Base-by-base conservation (phyloP, 331 rosid genomes). In the Dryas integrifolia region DNA sequence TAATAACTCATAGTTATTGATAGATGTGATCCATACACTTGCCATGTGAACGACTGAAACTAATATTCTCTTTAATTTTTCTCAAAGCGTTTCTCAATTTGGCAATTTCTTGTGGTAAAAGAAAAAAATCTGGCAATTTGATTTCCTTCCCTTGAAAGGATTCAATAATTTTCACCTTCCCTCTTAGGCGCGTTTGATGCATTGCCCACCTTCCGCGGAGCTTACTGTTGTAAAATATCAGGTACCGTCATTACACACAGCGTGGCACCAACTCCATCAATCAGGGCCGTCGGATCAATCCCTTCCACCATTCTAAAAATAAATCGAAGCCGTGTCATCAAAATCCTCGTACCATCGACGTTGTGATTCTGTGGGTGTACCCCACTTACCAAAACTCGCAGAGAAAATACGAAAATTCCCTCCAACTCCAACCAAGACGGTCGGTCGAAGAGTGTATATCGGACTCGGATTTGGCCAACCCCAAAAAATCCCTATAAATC, bases 381-480 rank as follows among this genome's bases (percentile, higher is more conserved):
- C 46, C 65, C 43, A 53, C 30, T 1, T 0, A n/a, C 11, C 21
- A 7, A 8, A 38, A 60, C 12, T 13, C 6, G 30, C 55, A 50
- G 55, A 3, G 55, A 8, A 53, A 53, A 16, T 62, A 62, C 30
- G 35, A 62, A 62, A 62, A 40, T 62, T 62, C 67, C 67, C 67
- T 62, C 67, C 67, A 62, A 40, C 49, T 41, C 49, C 67, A 62
- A 8, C 9, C 44, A 14, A 1, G 65, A 16, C 65, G 9, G 46
- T 59, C 26, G 30, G 8, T 30, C 40, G 65, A 59, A 3, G 48
- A 62, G 67, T 12, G 41, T 26, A 4, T 7, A 40, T 62, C 49
- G 67, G 65, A 59, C 18, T 2, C 9, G 49, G 67, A 59, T 5
- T 59, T 1, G 65, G 46, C 35, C 5, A 62, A 40, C 21, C 49